Evolutionary conservation across 768 basidiomycete species (phyloP).

Genomic region (Lentinula sp.): DNA sequence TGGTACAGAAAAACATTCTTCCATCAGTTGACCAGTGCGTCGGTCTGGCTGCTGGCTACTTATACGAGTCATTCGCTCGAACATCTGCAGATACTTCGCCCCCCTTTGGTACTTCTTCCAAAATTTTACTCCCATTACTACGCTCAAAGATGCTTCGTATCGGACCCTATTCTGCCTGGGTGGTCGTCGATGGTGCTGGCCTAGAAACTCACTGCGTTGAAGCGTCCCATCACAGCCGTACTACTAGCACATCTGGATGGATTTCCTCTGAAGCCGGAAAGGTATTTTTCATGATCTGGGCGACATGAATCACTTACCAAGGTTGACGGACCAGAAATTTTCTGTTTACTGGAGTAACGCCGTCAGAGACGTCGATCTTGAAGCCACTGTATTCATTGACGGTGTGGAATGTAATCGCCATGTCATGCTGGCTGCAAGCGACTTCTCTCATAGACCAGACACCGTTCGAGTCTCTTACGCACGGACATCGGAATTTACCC

Average conservation of each 20-base stretch:
- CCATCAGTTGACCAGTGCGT: neutral
- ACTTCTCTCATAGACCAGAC: neutral
- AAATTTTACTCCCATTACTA: neutral
- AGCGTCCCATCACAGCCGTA: neutral
- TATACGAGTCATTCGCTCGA: neutral
- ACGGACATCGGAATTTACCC: neutral
- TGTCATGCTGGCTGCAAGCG: neutral
- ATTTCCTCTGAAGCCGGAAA: conserved; percentile 2
- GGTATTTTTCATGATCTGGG: neutral
- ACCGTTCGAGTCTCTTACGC: neutral
- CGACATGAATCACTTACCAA: too few relatives aligned
- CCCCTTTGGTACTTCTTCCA: too few relatives aligned
- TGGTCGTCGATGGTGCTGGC: neutral
- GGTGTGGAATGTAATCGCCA: conserved; percentile 5
- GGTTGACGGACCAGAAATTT: neutral
- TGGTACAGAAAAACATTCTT: neutral
- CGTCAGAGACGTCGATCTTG: neutral
- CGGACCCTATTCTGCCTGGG: neutral
- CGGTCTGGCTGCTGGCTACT: neutral
- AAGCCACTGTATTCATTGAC: neutral
- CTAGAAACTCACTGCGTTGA: neutral
- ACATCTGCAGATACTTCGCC: too few relatives aligned
- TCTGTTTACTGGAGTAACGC: conserved; percentile 2
- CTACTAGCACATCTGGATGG: neutral
- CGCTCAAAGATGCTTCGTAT: neutral